phyloP scores from a whole-genome alignment of 164 flowering plant species.

The Magnolia officinalis region DNA sequence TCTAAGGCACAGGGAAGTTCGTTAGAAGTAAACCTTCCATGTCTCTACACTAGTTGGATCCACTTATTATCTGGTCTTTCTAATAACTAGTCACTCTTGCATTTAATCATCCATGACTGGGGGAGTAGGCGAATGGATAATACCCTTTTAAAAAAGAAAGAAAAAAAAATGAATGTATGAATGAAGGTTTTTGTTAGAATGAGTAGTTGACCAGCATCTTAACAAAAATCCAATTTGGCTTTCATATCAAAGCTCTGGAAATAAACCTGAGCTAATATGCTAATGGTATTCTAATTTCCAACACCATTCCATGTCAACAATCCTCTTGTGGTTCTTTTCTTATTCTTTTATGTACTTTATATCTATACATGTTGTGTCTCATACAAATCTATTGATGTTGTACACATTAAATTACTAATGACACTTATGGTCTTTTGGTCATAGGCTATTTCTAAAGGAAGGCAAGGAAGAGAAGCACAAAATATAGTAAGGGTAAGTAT shows the following conservation, averaged over 20 bases:
- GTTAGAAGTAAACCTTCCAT: background rate
- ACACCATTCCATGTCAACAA: background rate
- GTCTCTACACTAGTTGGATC: background rate
- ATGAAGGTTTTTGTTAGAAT: too few relatives aligned
- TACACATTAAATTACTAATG: background rate
- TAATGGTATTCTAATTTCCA: background rate
- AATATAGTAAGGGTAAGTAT: slow-evolving; percentile 64
- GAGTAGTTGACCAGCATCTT: background rate
- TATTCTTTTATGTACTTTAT: background rate
- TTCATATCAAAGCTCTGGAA: background rate
- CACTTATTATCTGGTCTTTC: too few relatives aligned
- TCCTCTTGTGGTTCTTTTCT: background rate
- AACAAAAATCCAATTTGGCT: background rate
- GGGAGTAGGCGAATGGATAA: background rate
- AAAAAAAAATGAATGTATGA: too few relatives aligned
- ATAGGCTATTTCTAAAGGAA: slow-evolving; percentile 82
- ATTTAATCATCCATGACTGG: background rate
- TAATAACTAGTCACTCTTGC: background rate
- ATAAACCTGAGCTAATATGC: background rate
- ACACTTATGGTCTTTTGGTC: background rate
- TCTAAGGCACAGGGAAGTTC: too few relatives aligned
- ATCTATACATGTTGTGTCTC: background rate
- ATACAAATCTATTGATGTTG: background rate
- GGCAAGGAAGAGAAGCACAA: slow-evolving; percentile 76
- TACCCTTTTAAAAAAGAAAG: background rate